Percentiles rank a stretch among this genome's conserved stretches.
Conservation (phyloP, 2,329 filamentous ascomycete genomes). For the Diplodia mutila region DNA sequence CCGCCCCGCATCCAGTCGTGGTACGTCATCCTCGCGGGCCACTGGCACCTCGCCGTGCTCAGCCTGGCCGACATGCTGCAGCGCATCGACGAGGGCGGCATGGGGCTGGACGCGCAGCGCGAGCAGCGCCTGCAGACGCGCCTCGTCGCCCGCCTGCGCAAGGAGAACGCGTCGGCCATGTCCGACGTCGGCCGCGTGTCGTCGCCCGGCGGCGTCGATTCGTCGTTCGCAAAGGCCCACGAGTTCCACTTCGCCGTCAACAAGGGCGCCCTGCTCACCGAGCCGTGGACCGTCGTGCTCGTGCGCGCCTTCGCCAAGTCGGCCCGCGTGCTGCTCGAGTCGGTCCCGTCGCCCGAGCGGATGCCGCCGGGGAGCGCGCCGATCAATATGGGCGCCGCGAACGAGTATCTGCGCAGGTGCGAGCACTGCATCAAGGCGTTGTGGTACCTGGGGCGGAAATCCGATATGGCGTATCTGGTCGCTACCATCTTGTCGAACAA, state of each 20-base stretch:
- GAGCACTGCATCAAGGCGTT: conserved; percentile 58
- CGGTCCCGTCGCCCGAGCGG: conserved; percentile 36
- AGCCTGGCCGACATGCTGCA: conserved; percentile 60
- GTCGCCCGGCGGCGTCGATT: conserved; percentile 38
- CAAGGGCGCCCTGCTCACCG: conserved; percentile 60
- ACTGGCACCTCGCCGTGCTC: conserved; percentile 62
- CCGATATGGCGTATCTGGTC: conserved; percentile 54
- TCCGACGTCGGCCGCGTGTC: conserved; percentile 55
- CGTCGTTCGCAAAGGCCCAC: conserved; percentile 38
- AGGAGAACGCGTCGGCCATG: conserved; percentile 51
- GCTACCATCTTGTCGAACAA: conserved; percentile 44
- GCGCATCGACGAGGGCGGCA: conserved; percentile 50
- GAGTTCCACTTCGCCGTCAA: conserved; percentile 60
- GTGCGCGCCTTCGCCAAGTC: conserved; percentile 59
- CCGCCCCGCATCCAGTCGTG: conserved; percentile 61
- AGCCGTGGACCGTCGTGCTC: conserved; percentile 63
- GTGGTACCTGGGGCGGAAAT: conserved; percentile 60
- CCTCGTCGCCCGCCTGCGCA: conserved; percentile 49
- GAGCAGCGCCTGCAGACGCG: conserved; percentile 34
- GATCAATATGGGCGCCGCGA: conserved; percentile 25
- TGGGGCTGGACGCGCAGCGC: conserved; percentile 33
- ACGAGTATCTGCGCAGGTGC: conserved; percentile 44
- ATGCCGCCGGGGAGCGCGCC: no score
- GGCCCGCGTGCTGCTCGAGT: conserved; percentile 46
- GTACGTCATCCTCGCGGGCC: conserved; percentile 61